phyloP scores from a whole-genome alignment of 2,329 filamentous ascomycete species.

The Ophiosphaerella herpotricha region DNA sequence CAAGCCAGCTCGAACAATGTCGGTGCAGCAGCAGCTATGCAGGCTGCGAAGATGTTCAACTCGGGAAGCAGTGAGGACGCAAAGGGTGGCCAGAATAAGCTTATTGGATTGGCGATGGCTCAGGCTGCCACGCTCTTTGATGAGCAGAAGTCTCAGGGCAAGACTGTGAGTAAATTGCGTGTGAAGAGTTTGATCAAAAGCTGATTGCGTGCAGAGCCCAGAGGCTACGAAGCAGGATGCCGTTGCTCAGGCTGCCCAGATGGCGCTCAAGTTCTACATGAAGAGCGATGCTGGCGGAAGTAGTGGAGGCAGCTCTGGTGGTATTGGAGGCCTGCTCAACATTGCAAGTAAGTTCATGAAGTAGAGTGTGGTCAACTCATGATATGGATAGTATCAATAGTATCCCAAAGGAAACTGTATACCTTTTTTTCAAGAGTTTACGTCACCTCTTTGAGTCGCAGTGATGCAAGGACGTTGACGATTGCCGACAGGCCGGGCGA shows the following conservation, averaged over 20 bases:
- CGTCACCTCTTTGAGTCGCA: too few relatives aligned
- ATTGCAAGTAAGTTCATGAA: slow-evolving; percentile 66
- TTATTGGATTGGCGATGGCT: slow-evolving; percentile 84
- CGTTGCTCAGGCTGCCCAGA: slow-evolving; percentile 78
- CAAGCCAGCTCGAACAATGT: slow-evolving; percentile 51
- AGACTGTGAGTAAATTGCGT: slow-evolving; percentile 51
- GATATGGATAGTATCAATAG: too few relatives aligned
- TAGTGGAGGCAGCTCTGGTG: slow-evolving; percentile 48
- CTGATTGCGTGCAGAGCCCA: slow-evolving; percentile 39
- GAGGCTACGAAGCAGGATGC: slow-evolving; percentile 79
- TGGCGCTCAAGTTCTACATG: slow-evolving; percentile 89
- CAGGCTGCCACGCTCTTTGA: slow-evolving; percentile 81
- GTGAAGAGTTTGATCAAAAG: slow-evolving; percentile 47
- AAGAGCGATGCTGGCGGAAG: slow-evolving; percentile 66
- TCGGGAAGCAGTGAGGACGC: slow-evolving; percentile 53
- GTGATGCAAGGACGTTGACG: too few relatives aligned
- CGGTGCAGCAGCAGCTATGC: slow-evolving; percentile 72
- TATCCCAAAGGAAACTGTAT: too few relatives aligned
- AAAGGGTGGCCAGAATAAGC: slow-evolving; percentile 69
- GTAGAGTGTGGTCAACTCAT: slow-evolving; percentile 17
- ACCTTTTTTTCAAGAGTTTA: too few relatives aligned
- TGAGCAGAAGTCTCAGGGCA: slow-evolving; percentile 61
- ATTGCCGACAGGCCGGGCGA: slow-evolving; percentile 7
- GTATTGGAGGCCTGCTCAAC: slow-evolving; percentile 58
- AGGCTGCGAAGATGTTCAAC: slow-evolving; percentile 80